Conservation (phyloP, 2,329 filamentous ascomycete species). For the Stachybotrys chartarum region DNA sequence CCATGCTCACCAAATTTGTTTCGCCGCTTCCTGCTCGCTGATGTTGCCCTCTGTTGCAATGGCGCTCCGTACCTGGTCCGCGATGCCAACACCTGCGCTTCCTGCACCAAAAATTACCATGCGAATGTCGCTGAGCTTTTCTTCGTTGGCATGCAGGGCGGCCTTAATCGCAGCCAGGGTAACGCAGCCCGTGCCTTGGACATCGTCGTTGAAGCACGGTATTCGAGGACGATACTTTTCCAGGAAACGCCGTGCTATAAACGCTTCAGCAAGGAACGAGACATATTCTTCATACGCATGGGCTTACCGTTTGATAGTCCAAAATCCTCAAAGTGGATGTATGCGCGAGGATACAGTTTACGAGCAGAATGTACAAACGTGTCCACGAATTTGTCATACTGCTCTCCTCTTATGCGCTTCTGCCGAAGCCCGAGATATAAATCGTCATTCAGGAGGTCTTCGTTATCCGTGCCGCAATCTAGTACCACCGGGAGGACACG, state of each 20-base stretch:
- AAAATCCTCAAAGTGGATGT: conserved; percentile 89
- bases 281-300: neutral
- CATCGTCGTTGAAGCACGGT: conserved; percentile 85
- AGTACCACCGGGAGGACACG: conserved; percentile 74
- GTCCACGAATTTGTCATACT: conserved; percentile 73
- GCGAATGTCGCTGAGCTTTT: conserved; percentile 60
- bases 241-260: conserved; percentile 59
- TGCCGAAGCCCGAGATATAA: conserved; percentile 71
- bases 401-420: conserved; percentile 57
- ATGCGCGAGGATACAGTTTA: conserved; percentile 68
- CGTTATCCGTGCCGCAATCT: conserved; percentile 80
- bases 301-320: conserved; percentile 59
- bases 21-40: conserved; percentile 64
- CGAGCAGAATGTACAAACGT: conserved; percentile 62
- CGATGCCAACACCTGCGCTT: conserved; percentile 77
- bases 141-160: conserved; percentile 60
- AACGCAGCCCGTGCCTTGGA: conserved; percentile 84
- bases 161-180: conserved; percentile 78
- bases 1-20: conserved; percentile 63
- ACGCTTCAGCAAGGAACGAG: neutral
- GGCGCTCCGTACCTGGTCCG: conserved; percentile 75
- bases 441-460: conserved; percentile 65
- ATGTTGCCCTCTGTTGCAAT: conserved; percentile 63
- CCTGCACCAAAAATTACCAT: conserved; percentile 76
- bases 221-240: conserved; percentile 68